phyloP scores from a whole-genome alignment of 352 stramenopile species.

The Pythium diclinum region DNA sequence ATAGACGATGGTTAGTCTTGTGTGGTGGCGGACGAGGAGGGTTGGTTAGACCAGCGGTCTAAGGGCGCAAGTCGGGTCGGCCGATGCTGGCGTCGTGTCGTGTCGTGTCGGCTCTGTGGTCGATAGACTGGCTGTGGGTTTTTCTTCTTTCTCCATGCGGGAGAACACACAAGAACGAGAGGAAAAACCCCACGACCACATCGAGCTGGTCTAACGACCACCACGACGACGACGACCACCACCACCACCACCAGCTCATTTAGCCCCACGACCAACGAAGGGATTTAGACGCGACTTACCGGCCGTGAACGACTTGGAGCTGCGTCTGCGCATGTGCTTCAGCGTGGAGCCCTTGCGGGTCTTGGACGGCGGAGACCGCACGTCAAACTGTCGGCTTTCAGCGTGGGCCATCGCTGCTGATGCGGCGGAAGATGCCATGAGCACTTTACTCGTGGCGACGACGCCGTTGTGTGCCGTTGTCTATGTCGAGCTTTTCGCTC shows the following conservation, averaged over 20 bases:
- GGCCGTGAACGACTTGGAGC: constrained; percentile 13
- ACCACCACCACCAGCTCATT: constrained; percentile 2
- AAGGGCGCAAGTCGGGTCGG: neutral
- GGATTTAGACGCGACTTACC: constrained; percentile 7
- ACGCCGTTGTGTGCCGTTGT: constrained; percentile 1
- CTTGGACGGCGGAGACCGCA: constrained; percentile 4
- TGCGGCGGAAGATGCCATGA: neutral
- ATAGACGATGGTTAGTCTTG: neutral
- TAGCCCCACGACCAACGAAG: constrained; percentile 9
- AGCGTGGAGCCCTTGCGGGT: constrained; percentile 5
- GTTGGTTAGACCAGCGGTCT: too few species aligned
- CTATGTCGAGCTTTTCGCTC: neutral
- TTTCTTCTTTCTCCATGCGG: too few species aligned
- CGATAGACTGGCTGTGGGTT: neutral
- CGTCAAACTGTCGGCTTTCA: too few species aligned
- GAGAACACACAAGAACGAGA: too few species aligned
- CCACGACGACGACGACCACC: neutral
- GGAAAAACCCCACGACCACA: too few species aligned
- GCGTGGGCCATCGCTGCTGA: neutral
- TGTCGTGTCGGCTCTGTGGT: constrained; percentile 9
- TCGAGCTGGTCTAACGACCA: neutral
- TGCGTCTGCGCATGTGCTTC: constrained; percentile 3
- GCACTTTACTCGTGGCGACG: neutral
- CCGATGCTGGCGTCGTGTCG: neutral
- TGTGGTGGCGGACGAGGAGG: too few species aligned